Evolutionary conservation across 306 rosid genomes (phyloP).

Genomic region (Sindora glabra): DNA sequence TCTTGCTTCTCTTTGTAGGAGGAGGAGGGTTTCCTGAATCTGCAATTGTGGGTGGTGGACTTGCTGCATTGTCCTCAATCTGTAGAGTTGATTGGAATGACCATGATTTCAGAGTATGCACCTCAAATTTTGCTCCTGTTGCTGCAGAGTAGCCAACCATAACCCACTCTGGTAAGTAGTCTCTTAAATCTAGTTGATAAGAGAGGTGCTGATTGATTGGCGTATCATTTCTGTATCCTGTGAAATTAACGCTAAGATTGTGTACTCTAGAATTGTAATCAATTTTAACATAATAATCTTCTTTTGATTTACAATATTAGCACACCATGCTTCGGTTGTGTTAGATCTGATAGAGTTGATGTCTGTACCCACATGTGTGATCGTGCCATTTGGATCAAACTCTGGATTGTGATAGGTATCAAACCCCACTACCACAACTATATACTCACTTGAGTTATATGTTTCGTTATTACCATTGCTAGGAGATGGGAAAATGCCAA

Average conservation of each 20-base stretch:
- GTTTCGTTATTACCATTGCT: too few relatives aligned
- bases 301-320: background rate
- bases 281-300: too few relatives aligned
- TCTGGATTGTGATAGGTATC: background rate
- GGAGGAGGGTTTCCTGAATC: too few relatives aligned
- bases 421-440: background rate
- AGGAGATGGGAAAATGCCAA: too few relatives aligned
- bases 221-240: too few relatives aligned
- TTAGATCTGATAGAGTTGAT: background rate
- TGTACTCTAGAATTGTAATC: too few relatives aligned
- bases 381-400: background rate
- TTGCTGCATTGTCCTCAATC: background rate
- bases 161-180: background rate
- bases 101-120: background rate
- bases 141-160: background rate
- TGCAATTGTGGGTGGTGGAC: too few relatives aligned
- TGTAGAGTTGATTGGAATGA: background rate
- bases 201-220: background rate
- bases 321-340: background rate
- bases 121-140: background rate
- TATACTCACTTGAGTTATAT: background rate
- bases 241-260: too few relatives aligned
- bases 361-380: slow-evolving; percentile 3
- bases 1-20: background rate
- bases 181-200: background rate